These are phyloP conservation scores for Pezicula radicicola DNA, from an alignment of 2,329 filamentous ascomycete genomes.

Conservation along the genomic window DNA sequence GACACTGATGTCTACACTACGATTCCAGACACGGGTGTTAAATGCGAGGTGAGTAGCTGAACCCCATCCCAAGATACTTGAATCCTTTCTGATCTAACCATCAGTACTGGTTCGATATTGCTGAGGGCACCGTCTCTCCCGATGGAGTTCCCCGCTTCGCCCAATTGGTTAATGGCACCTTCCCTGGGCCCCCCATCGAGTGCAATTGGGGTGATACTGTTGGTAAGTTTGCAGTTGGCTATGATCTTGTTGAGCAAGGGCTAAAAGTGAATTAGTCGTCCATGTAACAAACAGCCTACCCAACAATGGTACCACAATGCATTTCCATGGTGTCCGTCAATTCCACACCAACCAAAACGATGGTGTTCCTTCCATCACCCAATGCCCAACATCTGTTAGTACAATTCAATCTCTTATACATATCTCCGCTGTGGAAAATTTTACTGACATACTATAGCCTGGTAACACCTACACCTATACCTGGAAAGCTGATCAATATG, in stretches of 20 bases:
- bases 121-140: conserved; percentile 21
- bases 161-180: conserved; percentile 28
- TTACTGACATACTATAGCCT: conserved; percentile 19
- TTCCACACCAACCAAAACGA: conserved; percentile 36
- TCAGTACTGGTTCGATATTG: conserved; percentile 19
- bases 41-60: conserved; percentile 31
- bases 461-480: conserved; percentile 23
- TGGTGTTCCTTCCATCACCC: conserved; percentile 44
- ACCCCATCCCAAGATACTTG: too few species aligned
- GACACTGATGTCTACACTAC: conserved; percentile 36
- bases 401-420: too few species aligned
- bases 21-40: conserved; percentile 42
- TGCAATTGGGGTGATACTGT: conserved; percentile 38
- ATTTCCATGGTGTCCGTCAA: conserved; percentile 47
- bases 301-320: conserved; percentile 34
- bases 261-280: conserved; percentile 30
- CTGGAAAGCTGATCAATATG: conserved; percentile 24
- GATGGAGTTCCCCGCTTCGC: conserved; percentile 27
- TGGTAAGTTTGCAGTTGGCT: conserved; percentile 24
- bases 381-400: conserved; percentile 56
- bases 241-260: background rate
- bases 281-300: conserved; percentile 6
- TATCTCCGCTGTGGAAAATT: too few species aligned
- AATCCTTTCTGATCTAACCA: too few species aligned
- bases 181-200: conserved; percentile 27